Conservation (phyloP, 768 basidiomycete genomes). For the Serpula lacrymans region DNA sequence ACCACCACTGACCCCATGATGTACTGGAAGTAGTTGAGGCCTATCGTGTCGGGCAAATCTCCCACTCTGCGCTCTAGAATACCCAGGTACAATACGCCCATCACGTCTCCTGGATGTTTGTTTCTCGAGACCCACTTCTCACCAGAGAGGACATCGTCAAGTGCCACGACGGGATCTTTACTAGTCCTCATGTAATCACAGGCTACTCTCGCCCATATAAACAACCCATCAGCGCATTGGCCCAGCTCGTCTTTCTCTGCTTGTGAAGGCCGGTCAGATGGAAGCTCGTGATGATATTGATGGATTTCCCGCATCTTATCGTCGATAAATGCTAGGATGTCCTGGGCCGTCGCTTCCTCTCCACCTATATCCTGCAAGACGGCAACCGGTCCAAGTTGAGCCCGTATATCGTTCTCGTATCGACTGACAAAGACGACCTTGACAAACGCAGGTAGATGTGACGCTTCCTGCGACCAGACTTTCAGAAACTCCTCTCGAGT, state of each 20-base stretch:
- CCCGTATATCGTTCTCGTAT: slow-evolving; percentile 1
- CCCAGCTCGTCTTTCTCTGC: too few relatives aligned
- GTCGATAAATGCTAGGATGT: too few relatives aligned
- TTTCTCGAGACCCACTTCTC: background rate
- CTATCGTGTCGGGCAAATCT: too few relatives aligned
- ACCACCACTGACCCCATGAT: slow-evolving; percentile 8
- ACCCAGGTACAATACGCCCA: slow-evolving; percentile 1
- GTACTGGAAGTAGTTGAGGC: slow-evolving; percentile 4
- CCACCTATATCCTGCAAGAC: too few relatives aligned
- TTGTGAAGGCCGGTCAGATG: too few relatives aligned
- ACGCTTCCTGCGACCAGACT: slow-evolving; percentile 7
- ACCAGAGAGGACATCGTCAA: too few relatives aligned
- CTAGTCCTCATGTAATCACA: slow-evolving; percentile 6
- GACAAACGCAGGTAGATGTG: slow-evolving; percentile 1
- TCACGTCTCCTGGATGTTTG: background rate
- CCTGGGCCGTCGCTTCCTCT: too few relatives aligned
- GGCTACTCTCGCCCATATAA: slow-evolving; percentile 7
- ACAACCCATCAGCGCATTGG: slow-evolving; percentile 5
- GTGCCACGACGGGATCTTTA: too few relatives aligned
- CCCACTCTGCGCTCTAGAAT: too few relatives aligned
- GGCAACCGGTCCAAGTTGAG: background rate
- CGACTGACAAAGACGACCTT: background rate
- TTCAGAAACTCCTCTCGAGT: background rate
- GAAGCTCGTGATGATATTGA: too few relatives aligned
- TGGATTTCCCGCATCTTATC: too few relatives aligned